phyloP scores from a whole-genome alignment of 2,329 filamentous ascomycete species.

The Penicillium sp. region DNA sequence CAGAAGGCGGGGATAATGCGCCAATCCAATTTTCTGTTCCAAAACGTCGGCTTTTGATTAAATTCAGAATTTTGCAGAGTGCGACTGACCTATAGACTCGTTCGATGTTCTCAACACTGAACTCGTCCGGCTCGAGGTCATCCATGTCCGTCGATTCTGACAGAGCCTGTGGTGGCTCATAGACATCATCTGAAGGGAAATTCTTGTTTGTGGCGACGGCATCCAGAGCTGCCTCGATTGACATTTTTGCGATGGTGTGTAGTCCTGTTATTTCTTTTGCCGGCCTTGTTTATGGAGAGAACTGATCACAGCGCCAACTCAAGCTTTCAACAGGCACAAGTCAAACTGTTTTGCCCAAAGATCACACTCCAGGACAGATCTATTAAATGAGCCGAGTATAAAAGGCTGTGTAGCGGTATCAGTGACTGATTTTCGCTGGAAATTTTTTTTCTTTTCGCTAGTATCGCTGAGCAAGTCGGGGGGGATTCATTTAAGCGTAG shows the following conservation, averaged over 20 bases:
- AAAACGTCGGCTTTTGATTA: background rate
- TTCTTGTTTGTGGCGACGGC: constrained; percentile 19
- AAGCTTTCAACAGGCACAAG: background rate
- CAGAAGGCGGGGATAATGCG: constrained; percentile 77
- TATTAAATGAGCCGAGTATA: background rate
- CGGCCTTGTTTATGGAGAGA: background rate
- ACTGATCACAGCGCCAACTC: background rate
- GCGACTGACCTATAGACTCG: constrained; percentile 45
- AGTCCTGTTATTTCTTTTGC: constrained; percentile 8
- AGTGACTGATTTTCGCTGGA: constrained; percentile 11
- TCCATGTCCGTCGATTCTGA: constrained; percentile 14
- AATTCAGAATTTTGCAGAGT: background rate
- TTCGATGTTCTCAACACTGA: constrained; percentile 43
- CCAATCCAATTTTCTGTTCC: constrained; percentile 60
- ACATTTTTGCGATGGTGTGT: constrained; percentile 13
- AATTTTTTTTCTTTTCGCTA: background rate
- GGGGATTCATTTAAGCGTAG: constrained; percentile 8
- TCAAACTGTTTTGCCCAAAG: constrained; percentile 1
- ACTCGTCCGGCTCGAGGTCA: constrained; percentile 36
- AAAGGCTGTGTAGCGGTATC: constrained; percentile 36
- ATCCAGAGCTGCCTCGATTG: constrained; percentile 16
- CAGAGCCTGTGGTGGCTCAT: constrained; percentile 20
- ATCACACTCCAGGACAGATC: background rate
- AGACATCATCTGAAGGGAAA: constrained; percentile 18
- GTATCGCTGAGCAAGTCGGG: constrained; percentile 3